Conservation (phyloP, 2,329 filamentous ascomycete species). For the Blastomyces silverae region DNA sequence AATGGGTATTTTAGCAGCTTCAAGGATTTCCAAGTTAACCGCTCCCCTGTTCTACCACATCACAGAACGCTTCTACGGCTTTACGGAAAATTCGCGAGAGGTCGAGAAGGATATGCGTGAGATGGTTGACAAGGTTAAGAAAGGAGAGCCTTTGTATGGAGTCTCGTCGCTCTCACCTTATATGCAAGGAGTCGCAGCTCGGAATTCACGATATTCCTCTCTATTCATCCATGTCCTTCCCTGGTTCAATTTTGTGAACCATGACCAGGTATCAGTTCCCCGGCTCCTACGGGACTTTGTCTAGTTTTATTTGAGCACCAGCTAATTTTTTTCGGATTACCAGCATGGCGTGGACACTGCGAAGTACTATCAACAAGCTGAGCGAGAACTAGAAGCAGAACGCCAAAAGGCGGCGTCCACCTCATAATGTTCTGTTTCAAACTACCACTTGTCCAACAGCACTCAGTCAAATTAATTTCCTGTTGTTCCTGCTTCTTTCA, state of each 20-base stretch:
- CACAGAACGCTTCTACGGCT: conserved; percentile 88
- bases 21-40: conserved; percentile 1
- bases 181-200: conserved; percentile 85
- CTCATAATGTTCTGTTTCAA: background rate
- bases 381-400: conserved; percentile 85
- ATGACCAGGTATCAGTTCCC: conserved; percentile 53
- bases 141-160: conserved; percentile 83
- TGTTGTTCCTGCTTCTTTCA: background rate
- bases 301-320: conserved; percentile 13
- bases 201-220: conserved; percentile 87
- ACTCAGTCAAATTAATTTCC: conserved; percentile 6
- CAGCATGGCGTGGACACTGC: conserved; percentile 95
- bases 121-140: conserved; percentile 96
- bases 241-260: conserved; percentile 99
- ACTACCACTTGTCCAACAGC: background rate
- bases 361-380: conserved; percentile 95
- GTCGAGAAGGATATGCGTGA: conserved; percentile 95
- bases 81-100: conserved; percentile 85
- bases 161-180: conserved; percentile 69
- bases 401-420: conserved; percentile 33
- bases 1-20: background rate
- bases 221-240: conserved; percentile 78
- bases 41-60: conserved; percentile 17
- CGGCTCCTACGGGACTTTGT: background rate
- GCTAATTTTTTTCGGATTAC: conserved; percentile 21